These are phyloP conservation scores for Ophiocytium majus DNA, from an alignment of 352 stramenopile species.

Conservation along the genomic window DNA sequence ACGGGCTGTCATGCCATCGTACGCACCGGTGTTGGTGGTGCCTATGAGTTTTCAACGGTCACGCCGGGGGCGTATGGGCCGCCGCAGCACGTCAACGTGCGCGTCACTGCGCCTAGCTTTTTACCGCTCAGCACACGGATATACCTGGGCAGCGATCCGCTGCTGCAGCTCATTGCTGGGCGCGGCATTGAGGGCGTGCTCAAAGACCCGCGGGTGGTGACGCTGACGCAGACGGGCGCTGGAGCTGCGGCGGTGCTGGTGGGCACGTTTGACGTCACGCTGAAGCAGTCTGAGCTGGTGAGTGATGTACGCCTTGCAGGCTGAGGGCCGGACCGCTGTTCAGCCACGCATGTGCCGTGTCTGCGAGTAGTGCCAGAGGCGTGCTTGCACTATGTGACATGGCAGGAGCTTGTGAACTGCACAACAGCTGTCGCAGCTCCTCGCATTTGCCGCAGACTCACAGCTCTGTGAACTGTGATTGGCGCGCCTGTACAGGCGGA, in stretches of 20 bases:
- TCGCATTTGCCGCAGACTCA: too few species aligned
- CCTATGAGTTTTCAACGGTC: conserved; percentile 1
- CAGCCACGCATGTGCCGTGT: too few species aligned
- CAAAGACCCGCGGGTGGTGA: neutral
- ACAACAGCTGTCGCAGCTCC: too few species aligned
- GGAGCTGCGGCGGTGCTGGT: neutral
- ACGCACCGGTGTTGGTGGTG: neutral
- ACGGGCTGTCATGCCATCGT: neutral
- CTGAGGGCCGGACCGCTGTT: too few species aligned
- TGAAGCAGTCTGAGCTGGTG: neutral
- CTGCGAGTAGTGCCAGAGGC: too few species aligned
- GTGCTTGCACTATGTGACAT: too few species aligned
- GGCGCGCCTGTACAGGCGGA: neutral
- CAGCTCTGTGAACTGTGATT: too few species aligned
- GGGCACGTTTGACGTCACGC: neutral
- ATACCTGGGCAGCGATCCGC: neutral
- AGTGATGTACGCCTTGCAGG: too few species aligned
- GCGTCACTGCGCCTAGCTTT: conserved; percentile 1
- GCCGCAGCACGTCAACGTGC: conserved; percentile 25
- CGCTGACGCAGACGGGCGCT: neutral
- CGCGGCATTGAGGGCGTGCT: neutral
- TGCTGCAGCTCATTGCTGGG: neutral
- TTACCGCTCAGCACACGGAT: conserved; percentile 5
- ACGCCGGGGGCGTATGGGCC: conserved; percentile 18
- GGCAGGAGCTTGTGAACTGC: too few species aligned